A percentile compares a stretch with the other conserved stretches of the same genome.
Conservation (phyloP, 768 basidiomycete genomes). For the Lactarius pseudohatsudake region DNA sequence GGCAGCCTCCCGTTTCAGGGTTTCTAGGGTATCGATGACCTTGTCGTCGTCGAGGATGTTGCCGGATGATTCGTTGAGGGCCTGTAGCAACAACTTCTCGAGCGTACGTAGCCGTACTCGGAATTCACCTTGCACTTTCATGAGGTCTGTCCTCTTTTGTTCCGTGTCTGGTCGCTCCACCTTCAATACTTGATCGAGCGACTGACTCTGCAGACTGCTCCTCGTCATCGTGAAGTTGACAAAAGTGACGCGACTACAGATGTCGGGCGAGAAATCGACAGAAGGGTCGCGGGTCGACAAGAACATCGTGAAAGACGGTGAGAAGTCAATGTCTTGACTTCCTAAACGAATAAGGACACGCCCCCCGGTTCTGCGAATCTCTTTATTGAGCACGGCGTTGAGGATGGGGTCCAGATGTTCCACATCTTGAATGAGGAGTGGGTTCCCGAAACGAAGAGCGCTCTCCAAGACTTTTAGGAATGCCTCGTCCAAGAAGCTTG, state of each 20-base stretch:
- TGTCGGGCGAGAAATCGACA: conserved; percentile 96
- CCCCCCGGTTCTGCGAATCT: conserved; percentile 93
- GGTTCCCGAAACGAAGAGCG: conserved; percentile 98
- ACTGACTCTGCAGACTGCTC: conserved; percentile 97
- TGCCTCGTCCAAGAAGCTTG: conserved; percentile 97
- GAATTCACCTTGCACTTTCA: conserved; percentile 99
- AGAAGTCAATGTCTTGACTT: conserved; percentile 98
- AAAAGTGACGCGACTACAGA: conserved; percentile 95
- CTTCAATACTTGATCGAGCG: conserved; percentile 94
- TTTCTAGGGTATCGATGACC: conserved; percentile 95
- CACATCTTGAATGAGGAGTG: conserved; percentile 95
- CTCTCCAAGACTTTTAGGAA: conserved; percentile 99
- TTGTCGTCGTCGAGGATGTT: conserved; percentile 99
- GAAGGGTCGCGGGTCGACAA: conserved; percentile 96
- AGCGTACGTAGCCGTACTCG: conserved; percentile 86
- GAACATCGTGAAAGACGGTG: conserved; percentile 99
- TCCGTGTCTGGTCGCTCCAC: conserved; percentile 97
- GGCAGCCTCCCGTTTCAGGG: conserved; percentile 92
- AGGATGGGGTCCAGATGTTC: conserved; percentile 97
- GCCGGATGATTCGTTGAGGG: conserved; percentile 93
- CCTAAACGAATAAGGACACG: conserved; percentile 96
- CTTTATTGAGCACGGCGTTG: conserved; percentile 95
- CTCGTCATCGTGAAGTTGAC: conserved; percentile 99
- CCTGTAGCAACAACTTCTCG: conserved; percentile 90
- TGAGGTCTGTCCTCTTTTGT: conserved; percentile 90